These are phyloP conservation scores for Coemansia sp. DNA, from an alignment of 192 early-diverging fungal species.

Conservation along the genomic window DNA sequence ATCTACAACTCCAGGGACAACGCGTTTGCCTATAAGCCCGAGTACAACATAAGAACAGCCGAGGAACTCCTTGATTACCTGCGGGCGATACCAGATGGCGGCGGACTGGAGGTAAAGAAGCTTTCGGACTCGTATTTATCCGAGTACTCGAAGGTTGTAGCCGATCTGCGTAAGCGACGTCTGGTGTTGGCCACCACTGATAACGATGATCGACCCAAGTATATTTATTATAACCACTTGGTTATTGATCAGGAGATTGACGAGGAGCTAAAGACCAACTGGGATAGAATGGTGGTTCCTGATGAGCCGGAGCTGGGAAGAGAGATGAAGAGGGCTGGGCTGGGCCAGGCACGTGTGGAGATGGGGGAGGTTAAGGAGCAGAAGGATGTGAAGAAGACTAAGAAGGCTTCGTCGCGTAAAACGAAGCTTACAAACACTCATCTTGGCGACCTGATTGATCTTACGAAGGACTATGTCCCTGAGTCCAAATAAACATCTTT, in stretches of 20 bases:
- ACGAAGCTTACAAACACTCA: constrained; percentile 81
- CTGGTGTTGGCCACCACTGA: constrained; percentile 62
- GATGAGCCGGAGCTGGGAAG: constrained; percentile 69
- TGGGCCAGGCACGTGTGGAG: constrained; percentile 72
- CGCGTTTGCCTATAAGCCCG: constrained; percentile 75
- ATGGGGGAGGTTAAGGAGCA: constrained; percentile 51
- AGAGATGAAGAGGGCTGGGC: constrained; percentile 63
- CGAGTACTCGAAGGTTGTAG: constrained; percentile 23
- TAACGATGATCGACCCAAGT: constrained; percentile 63
- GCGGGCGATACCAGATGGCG: constrained; percentile 52
- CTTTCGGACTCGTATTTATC: constrained; percentile 72
- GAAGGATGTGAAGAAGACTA: constrained; percentile 60
- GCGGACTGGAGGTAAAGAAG: constrained; percentile 71
- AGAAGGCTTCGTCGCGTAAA: constrained; percentile 57
- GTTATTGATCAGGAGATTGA: constrained; percentile 19
- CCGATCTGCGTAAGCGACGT: constrained; percentile 45
- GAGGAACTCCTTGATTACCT: constrained; percentile 70
- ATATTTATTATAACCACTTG: constrained; percentile 65
- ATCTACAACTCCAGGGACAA: constrained; percentile 54
- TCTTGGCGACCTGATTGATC: constrained; percentile 62
- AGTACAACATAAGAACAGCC: constrained; percentile 65
- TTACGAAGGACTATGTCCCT: constrained; percentile 67
- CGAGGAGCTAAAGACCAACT: constrained; percentile 70
- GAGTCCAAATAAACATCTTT: constrained; percentile 13
- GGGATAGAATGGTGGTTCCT: constrained; percentile 65